Percentiles rank a stretch among this genome's conserved stretches.
These are phyloP conservation scores for Syzygium grande DNA, from an alignment of 345 rosid species.

Conservation along the genomic window DNA sequence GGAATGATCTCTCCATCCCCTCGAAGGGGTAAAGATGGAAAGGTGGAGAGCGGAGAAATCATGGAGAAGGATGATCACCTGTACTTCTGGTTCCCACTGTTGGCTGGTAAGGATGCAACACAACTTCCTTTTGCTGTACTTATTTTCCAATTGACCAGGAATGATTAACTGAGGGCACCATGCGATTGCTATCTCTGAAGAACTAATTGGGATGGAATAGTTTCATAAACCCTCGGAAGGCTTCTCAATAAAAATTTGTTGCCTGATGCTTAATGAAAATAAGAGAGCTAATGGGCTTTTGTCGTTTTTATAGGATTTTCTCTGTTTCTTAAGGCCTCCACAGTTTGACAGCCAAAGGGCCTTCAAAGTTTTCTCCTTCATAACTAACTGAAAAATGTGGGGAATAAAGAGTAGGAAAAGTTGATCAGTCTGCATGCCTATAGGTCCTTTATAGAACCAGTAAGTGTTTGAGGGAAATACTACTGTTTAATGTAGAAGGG, in stretches of 20 bases:
- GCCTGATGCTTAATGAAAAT: neutral
- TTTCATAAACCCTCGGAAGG: neutral
- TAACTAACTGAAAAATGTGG: neutral
- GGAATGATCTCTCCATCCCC: slow-evolving; percentile 47
- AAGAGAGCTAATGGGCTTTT: neutral
- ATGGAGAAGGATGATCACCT: slow-evolving; percentile 69
- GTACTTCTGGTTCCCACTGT: slow-evolving; percentile 91
- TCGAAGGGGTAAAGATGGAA: slow-evolving; percentile 38
- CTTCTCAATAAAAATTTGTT: neutral
- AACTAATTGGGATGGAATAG: neutral
- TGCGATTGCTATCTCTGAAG: neutral
- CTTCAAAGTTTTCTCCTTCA: neutral
- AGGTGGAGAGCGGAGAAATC: slow-evolving; percentile 57
- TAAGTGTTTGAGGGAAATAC: neutral
- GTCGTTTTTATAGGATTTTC: neutral
- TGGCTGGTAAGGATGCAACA: slow-evolving; percentile 64
- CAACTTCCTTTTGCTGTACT: neutral
- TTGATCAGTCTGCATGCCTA: neutral
- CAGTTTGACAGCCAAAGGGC: neutral
- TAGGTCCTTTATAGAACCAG: neutral
- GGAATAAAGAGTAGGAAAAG: neutral
- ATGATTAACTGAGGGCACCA: neutral
- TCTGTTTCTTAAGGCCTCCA: neutral
- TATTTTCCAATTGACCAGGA: neutral
- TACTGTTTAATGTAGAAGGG: neutral